These are phyloP conservation scores for Soucietia sequanensis DNA, from an alignment of 805 yeast genomes.

Conservation along the genomic window DNA sequence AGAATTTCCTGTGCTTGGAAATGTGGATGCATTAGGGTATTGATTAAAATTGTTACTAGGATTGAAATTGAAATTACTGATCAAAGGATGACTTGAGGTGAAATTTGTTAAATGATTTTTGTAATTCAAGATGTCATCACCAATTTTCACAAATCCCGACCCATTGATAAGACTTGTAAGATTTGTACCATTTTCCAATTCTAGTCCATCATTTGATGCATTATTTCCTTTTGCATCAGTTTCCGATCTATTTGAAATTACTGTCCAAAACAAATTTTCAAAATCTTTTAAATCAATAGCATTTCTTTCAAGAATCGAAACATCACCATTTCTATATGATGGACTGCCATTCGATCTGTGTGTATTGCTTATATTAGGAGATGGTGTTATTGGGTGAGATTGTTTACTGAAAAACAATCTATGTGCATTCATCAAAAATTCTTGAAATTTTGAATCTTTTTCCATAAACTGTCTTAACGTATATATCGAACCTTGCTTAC, in stretches of 20 bases:
- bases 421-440: constrained; percentile 20
- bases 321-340: neutral
- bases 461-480: constrained; percentile 59
- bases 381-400: neutral
- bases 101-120: constrained; percentile 20
- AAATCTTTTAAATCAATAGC: constrained; percentile 19
- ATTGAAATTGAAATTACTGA: neutral
- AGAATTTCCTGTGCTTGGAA: constrained; percentile 4
- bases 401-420: constrained; percentile 8
- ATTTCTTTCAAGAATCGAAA: constrained; percentile 10
- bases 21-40: constrained; percentile 1
- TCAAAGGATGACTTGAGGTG: constrained; percentile 9
- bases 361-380: neutral
- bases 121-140: constrained; percentile 26
- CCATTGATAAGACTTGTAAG: constrained; percentile 28
- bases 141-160: constrained; percentile 35
- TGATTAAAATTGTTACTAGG: constrained; percentile 5
- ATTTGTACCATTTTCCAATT: constrained; percentile 24
- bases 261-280: constrained; percentile 46
- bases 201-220: constrained; percentile 20
- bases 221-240: constrained; percentile 29
- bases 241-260: constrained; percentile 22
- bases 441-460: constrained; percentile 47
- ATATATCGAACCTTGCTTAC: constrained; percentile 49
- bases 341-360: no score